A percentile compares a stretch with the other conserved stretches of the same genome.
These are phyloP conservation scores for Fusarium sp. DNA, from an alignment of 2,329 filamentous ascomycete genomes.

Conservation along the genomic window DNA sequence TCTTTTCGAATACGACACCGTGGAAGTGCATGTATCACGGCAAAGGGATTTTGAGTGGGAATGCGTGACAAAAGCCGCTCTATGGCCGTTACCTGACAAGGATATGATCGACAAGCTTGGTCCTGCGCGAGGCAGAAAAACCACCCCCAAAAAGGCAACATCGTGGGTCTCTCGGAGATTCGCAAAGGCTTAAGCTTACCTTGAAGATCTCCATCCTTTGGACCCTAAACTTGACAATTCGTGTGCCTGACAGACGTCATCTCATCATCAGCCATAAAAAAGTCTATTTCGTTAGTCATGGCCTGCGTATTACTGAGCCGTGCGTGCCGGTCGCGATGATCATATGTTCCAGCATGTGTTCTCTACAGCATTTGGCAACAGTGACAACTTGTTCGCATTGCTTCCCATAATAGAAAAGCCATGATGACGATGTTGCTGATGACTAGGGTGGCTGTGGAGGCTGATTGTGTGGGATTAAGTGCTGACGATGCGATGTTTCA, in stretches of 20 bases:
- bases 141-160: conserved; percentile 12
- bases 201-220: conserved; percentile 41
- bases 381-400: neutral
- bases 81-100: conserved; percentile 29
- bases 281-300: conserved; percentile 29
- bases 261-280: conserved; percentile 27
- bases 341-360: conserved; percentile 1
- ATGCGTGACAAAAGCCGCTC: conserved; percentile 35
- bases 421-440: conserved; percentile 20
- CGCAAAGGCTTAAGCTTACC: conserved; percentile 48
- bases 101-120: conserved; percentile 31
- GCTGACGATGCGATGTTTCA: conserved; percentile 44
- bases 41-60: conserved; percentile 25
- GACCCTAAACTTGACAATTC: conserved; percentile 40
- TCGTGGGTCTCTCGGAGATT: conserved; percentile 36
- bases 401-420: conserved; percentile 32
- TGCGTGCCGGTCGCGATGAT: conserved; percentile 22
- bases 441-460: conserved; percentile 23
- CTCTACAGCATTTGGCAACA: neutral
- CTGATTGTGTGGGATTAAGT: conserved; percentile 45
- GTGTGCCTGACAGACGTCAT: conserved; percentile 44
- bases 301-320: conserved; percentile 22
- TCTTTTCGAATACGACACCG: conserved; percentile 12
- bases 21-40: conserved; percentile 35
- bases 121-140: conserved; percentile 17